phyloP scores from a whole-genome alignment of 495 filamentous ascomycete genomes.

The Thermothielavioides terrestris region DNA sequence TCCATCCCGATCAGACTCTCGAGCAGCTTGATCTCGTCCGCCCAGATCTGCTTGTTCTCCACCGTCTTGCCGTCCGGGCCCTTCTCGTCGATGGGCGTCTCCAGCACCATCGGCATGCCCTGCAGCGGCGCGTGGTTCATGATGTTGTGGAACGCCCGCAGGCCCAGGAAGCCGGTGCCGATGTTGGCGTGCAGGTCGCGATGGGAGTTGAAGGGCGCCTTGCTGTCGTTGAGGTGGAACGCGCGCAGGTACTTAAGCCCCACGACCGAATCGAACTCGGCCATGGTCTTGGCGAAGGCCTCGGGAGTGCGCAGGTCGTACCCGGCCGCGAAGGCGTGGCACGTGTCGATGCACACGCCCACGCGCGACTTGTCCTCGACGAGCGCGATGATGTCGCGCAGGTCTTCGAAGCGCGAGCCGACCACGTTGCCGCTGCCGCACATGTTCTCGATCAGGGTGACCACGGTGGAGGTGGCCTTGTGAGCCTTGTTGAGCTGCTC shows the following conservation, averaged over 20 bases:
- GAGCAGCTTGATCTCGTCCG: slow-evolving; percentile 77
- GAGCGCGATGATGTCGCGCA: slow-evolving; percentile 69
- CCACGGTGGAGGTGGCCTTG: slow-evolving; percentile 59
- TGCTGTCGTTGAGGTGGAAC: slow-evolving; percentile 88
- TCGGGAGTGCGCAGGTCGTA: slow-evolving; percentile 76
- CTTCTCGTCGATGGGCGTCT: slow-evolving; percentile 78
- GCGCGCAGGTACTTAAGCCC: slow-evolving; percentile 74
- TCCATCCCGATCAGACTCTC: slow-evolving; percentile 83
- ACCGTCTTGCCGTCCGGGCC: slow-evolving; percentile 46
- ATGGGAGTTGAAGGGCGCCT: slow-evolving; percentile 68
- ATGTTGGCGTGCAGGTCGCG: slow-evolving; percentile 92
- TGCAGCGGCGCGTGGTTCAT: slow-evolving; percentile 75
- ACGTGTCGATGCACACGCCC: slow-evolving; percentile 93
- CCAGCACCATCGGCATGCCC: slow-evolving; percentile 80
- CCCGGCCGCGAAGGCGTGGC: slow-evolving; percentile 86
- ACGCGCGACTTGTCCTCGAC: slow-evolving; percentile 80
- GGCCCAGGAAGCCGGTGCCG: slow-evolving; percentile 81
- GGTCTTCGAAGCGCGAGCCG: slow-evolving; percentile 73
- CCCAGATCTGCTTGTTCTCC: slow-evolving; percentile 71
- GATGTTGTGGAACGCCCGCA: slow-evolving; percentile 82
- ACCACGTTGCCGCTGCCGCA: slow-evolving; percentile 83
- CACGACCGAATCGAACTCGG: slow-evolving; percentile 69
- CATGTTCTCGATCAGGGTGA: slow-evolving; percentile 91
- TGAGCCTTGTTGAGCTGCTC: slow-evolving; percentile 72
- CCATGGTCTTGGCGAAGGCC: slow-evolving; percentile 63